Percentiles rank a stretch among this genome's conserved stretches.
Evolutionary conservation across 2,329 filamentous ascomycete genomes (phyloP).

Genomic region (Monosporascus cannonballus): DNA sequence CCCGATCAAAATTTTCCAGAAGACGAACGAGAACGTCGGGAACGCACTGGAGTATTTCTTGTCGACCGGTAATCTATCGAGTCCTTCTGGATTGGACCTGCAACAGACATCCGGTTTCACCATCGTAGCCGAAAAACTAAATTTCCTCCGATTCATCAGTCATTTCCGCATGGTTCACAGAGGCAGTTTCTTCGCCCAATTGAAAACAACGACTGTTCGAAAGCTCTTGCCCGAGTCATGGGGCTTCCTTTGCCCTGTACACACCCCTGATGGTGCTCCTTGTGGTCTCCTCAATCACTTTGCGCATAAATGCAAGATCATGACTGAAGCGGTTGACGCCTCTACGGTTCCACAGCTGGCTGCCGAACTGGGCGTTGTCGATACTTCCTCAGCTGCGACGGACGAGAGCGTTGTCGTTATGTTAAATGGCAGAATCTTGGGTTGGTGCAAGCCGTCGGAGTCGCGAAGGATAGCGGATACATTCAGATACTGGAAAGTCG

Average conservation of each 20-base stretch:
- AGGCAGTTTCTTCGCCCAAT: constrained; percentile 96
- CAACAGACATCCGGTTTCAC: constrained; percentile 94
- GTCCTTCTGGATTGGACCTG: constrained; percentile 84
- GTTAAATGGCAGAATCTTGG: constrained; percentile 82
- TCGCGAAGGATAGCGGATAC: constrained; percentile 78
- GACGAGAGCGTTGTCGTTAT: constrained; percentile 84
- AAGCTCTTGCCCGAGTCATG: constrained; percentile 95
- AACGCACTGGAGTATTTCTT: constrained; percentile 89
- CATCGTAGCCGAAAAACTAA: constrained; percentile 97
- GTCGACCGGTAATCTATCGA: constrained; percentile 89
- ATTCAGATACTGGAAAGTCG: constrained; percentile 91
- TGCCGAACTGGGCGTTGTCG: constrained; percentile 71
- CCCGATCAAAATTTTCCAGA: constrained; percentile 67
- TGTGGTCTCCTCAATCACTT: constrained; percentile 94
- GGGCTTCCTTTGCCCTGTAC: constrained; percentile 96
- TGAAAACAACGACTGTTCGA: constrained; percentile 95
- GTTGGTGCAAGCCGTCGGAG: constrained; percentile 83
- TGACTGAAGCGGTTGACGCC: constrained; percentile 68
- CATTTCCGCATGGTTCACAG: constrained; percentile 99
- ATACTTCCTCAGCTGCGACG: constrained; percentile 69
- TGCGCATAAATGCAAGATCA: constrained; percentile 88
- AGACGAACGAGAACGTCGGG: constrained; percentile 83
- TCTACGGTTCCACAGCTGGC: constrained; percentile 69
- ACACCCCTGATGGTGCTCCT: constrained; percentile 92
- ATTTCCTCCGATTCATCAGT: constrained; percentile 96